Evolutionary conservation across 2,329 filamentous ascomycete genomes (phyloP).

Genomic region (Phialemoniopsis sp.): DNA sequence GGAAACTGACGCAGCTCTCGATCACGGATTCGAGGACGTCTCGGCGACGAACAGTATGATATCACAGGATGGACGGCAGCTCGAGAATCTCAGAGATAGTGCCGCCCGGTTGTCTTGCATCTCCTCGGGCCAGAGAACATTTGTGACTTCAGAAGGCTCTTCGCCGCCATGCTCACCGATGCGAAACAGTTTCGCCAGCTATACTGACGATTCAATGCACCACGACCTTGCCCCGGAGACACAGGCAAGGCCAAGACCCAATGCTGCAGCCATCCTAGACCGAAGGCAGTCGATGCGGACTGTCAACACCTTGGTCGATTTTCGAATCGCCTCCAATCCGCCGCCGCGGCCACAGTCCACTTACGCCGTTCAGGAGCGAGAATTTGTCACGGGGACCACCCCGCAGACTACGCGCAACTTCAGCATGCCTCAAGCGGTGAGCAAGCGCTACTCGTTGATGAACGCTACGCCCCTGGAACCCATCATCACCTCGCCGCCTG

Average conservation of each 20-base stretch:
- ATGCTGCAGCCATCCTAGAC: slow-evolving; percentile 45
- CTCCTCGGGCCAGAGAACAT: slow-evolving; percentile 57
- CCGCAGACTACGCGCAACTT: slow-evolving; percentile 42
- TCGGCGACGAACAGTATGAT: slow-evolving; percentile 53
- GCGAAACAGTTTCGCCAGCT: slow-evolving; percentile 42
- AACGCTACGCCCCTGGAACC: slow-evolving; percentile 13
- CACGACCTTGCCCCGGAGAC: slow-evolving; percentile 8
- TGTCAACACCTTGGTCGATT: slow-evolving; percentile 37
- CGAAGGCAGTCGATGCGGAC: slow-evolving; percentile 49
- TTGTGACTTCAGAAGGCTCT: slow-evolving; percentile 54
- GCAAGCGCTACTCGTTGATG: slow-evolving; percentile 38
- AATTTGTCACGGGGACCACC: slow-evolving; percentile 2
- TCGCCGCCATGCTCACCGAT: slow-evolving; percentile 55
- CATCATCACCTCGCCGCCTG: not conserved
- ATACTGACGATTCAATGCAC: slow-evolving; percentile 22
- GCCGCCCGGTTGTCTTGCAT: slow-evolving; percentile 54
- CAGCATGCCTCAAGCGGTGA: slow-evolving; percentile 43
- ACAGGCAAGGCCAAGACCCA: slow-evolving; percentile 41
- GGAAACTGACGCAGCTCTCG: slow-evolving; percentile 20
- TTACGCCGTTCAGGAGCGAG: slow-evolving; percentile 10
- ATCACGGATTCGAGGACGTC: slow-evolving; percentile 45
- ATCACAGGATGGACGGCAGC: slow-evolving; percentile 54
- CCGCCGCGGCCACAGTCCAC: slow-evolving; percentile 19
- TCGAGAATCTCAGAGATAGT: slow-evolving; percentile 54
- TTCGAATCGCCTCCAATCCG: slow-evolving; percentile 19